Evolutionary conservation across 257 asterid species (phyloP).

Genomic region (Haberlea rhodopensis): DNA sequence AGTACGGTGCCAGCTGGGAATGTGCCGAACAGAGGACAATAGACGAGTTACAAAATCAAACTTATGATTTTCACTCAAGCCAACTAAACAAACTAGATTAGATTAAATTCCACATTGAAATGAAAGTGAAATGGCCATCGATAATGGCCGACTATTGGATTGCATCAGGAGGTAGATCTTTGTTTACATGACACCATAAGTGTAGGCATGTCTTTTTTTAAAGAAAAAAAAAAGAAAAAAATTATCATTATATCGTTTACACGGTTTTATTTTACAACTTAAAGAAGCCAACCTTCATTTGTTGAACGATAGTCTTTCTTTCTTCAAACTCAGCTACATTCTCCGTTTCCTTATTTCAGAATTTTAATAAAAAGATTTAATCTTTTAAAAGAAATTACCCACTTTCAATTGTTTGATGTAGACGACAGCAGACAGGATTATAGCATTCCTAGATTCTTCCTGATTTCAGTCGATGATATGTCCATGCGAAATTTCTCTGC

Average conservation of each 20-base stretch:
- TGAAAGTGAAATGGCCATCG: neutral
- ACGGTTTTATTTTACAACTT: neutral
- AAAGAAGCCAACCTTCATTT: neutral
- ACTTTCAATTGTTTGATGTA: neutral
- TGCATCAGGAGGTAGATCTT: neutral
- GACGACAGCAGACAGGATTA: neutral
- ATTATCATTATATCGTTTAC: too few relatives aligned
- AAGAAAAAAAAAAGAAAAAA: too few relatives aligned
- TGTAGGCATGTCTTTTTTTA: too few relatives aligned
- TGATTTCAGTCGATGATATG: constrained; percentile 82
- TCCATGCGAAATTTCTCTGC: constrained; percentile 67
- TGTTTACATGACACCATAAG: too few relatives aligned
- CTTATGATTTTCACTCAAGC: too few relatives aligned
- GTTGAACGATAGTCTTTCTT: neutral
- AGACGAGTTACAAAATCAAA: too few relatives aligned
- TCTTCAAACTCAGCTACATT: neutral
- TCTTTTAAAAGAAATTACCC: neutral
- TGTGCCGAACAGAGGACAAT: too few relatives aligned
- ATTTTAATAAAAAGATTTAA: neutral
- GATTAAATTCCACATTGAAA: neutral
- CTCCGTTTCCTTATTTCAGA: neutral
- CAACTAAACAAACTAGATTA: neutral
- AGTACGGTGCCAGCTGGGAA: too few relatives aligned
- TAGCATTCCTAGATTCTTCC: constrained; percentile 46
- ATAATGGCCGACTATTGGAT: neutral